Conservation (phyloP, 192 early-diverging fungal genomes). For the Coemansia sp. region DNA sequence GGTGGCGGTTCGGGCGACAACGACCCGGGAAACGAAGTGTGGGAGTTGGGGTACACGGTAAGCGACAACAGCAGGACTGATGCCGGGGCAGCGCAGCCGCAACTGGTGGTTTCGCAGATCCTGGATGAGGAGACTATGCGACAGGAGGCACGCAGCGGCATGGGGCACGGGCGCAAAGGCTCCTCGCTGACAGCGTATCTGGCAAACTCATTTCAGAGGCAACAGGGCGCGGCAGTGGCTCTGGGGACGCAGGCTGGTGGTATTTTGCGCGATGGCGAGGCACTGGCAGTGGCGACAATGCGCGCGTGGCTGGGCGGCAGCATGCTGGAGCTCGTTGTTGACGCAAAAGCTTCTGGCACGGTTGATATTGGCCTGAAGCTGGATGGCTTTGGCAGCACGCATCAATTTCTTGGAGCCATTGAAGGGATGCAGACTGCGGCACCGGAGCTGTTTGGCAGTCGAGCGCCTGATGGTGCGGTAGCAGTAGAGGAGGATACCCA, state of each 20-base stretch:
- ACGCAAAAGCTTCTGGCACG: slow-evolving; percentile 21
- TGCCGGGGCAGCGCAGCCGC: not conserved
- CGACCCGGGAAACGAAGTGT: not conserved
- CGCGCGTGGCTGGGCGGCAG: slow-evolving; percentile 32
- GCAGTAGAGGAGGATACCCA: not conserved
- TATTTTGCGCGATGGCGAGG: slow-evolving; percentile 51
- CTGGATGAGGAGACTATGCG: slow-evolving; percentile 13
- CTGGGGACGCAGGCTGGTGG: slow-evolving; percentile 48
- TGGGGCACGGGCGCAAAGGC: slow-evolving; percentile 24
- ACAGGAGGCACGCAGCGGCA: not conserved
- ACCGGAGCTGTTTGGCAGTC: slow-evolving; percentile 34
- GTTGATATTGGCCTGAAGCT: slow-evolving; percentile 20
- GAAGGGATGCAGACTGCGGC: slow-evolving; percentile 22
- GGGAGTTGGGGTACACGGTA: slow-evolving; percentile 9
- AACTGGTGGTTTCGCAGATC: slow-evolving; percentile 7
- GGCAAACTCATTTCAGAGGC: slow-evolving; percentile 37
- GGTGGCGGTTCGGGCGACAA: not conserved
- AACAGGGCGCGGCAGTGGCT: slow-evolving; percentile 28
- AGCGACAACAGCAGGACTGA: not conserved
- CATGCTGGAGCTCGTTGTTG: slow-evolving; percentile 42
- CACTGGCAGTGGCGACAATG: slow-evolving; percentile 21
- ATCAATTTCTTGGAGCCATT: slow-evolving; percentile 19
- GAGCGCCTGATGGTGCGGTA: slow-evolving; percentile 1
- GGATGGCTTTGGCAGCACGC: slow-evolving; percentile 10
- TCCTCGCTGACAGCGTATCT: slow-evolving; percentile 41